Evolutionary conservation across 192 early-diverging fungal genomes (phyloP).

Genomic region (Entomortierella beljakovae): DNA sequence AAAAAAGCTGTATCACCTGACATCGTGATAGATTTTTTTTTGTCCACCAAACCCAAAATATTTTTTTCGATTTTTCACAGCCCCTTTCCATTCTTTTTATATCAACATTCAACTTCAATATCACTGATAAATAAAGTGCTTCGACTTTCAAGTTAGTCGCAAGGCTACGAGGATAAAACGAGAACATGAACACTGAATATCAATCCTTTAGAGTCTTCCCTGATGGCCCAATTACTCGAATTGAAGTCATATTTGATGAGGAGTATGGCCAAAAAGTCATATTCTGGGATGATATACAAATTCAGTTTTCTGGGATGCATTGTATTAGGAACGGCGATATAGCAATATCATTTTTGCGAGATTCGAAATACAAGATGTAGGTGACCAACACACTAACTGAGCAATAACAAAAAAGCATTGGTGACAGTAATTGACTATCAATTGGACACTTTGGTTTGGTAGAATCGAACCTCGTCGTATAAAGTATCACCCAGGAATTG

Average conservation of each 20-base stretch:
- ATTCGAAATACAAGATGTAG: constrained; percentile 9
- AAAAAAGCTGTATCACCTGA: too few species aligned
- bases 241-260: constrained; percentile 9
- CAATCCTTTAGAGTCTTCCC: constrained; percentile 6
- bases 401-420: neutral
- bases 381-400: neutral
- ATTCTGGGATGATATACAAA: constrained; percentile 29
- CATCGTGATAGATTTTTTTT: too few species aligned
- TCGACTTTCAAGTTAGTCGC: too few species aligned
- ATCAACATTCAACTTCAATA: too few species aligned
- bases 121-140: neutral
- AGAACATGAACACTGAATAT: constrained; percentile 9
- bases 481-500: constrained; percentile 21
- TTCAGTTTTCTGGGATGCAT: constrained; percentile 18
- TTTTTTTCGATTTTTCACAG: too few species aligned
- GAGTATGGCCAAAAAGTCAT: constrained; percentile 10
- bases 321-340: constrained; percentile 13
- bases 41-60: too few species aligned
- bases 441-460: too few species aligned
- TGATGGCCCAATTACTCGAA: constrained; percentile 2
- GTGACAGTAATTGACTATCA: too few species aligned
- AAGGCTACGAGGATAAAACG: neutral
- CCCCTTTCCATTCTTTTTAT: too few species aligned
- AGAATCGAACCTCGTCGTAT: constrained; percentile 33
- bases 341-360: constrained; percentile 4